Percentiles rank a stretch among this genome's conserved stretches.
Evolutionary conservation across 257 asterid species (phyloP).

Genomic region (Solanum etuberosum): DNA sequence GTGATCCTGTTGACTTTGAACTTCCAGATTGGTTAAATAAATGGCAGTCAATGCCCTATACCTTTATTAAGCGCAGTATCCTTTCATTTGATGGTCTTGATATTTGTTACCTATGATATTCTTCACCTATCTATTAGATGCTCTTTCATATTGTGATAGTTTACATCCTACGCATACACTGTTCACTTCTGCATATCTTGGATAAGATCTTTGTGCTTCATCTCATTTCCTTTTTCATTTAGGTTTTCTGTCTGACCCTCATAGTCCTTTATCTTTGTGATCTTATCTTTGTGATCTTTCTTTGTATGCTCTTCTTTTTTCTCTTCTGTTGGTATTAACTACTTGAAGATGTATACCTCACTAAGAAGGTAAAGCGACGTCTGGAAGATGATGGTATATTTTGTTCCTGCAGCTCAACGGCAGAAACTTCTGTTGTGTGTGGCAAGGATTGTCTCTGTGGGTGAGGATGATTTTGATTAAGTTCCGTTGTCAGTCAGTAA

Average conservation of each 20-base stretch:
- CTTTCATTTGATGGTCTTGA: conserved; percentile 10
- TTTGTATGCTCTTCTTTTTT: not conserved
- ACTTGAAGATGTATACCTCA: conserved; percentile 60
- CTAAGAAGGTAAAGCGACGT: conserved; percentile 75
- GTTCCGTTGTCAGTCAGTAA: not conserved
- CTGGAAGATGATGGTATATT: conserved; percentile 83
- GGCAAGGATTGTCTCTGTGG: conserved; percentile 87
- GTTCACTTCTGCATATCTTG: not conserved
- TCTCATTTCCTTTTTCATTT: not conserved
- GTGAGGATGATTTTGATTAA: conserved; percentile 29
- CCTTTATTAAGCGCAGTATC: conserved; percentile 89
- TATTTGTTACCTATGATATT: not conserved
- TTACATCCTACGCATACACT: not conserved
- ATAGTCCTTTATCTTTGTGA: not conserved
- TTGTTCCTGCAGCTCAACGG: conserved; percentile 68
- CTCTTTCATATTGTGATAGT: not conserved
- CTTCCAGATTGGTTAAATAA: conserved; percentile 72
- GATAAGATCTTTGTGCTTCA: not conserved
- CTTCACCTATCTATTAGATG: not conserved
- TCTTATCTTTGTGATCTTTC: not conserved
- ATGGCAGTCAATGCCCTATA: conserved; percentile 55
- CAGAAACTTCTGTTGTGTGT: conserved; percentile 69
- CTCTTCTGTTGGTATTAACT: conserved; percentile 27
- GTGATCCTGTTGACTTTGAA: conserved; percentile 74
- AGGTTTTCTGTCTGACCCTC: not conserved